These are phyloP conservation scores for Melanogaster broomeanus DNA, from an alignment of 768 basidiomycete genomes.

Conservation along the genomic window DNA sequence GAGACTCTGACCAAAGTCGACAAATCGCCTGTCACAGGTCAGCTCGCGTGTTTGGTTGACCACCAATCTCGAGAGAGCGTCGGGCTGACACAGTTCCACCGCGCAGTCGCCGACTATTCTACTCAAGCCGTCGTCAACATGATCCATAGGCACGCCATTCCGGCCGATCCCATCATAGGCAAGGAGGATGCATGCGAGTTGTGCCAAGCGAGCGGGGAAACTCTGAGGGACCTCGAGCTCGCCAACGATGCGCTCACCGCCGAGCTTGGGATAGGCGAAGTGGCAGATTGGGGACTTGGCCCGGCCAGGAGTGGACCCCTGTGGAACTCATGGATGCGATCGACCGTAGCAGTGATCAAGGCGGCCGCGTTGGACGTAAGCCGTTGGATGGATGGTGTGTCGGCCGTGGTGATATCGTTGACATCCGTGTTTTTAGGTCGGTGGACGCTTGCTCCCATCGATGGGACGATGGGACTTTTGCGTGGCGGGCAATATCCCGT, in stretches of 20 bases:
- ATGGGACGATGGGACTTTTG: constrained; percentile 93
- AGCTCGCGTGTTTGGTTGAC: constrained; percentile 13
- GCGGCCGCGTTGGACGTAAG: constrained; percentile 74
- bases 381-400: constrained; percentile 12
- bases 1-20: constrained; percentile 91
- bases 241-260: constrained; percentile 76
- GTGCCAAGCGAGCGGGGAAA: constrained; percentile 44
- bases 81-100: background rate
- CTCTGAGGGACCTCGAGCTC: constrained; percentile 69
- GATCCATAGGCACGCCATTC: constrained; percentile 77
- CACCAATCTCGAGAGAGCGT: background rate
- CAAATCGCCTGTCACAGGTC: constrained; percentile 89
- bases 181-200: constrained; percentile 92
- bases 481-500: constrained; percentile 93
- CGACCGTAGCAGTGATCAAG: constrained; percentile 76
- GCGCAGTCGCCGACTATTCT: constrained; percentile 86
- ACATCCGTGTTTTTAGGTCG: constrained; percentile 52
- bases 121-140: constrained; percentile 91
- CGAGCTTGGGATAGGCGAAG: constrained; percentile 55
- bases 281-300: constrained; percentile 71
- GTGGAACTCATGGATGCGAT: constrained; percentile 80
- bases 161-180: constrained; percentile 85
- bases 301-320: constrained; percentile 50
- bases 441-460: constrained; percentile 90
- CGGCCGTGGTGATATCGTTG: background rate